A percentile compares a stretch with the other conserved stretches of the same genome.
phyloP scores from a whole-genome alignment of 441 rosid genomes.

The Daphne laureola region DNA sequence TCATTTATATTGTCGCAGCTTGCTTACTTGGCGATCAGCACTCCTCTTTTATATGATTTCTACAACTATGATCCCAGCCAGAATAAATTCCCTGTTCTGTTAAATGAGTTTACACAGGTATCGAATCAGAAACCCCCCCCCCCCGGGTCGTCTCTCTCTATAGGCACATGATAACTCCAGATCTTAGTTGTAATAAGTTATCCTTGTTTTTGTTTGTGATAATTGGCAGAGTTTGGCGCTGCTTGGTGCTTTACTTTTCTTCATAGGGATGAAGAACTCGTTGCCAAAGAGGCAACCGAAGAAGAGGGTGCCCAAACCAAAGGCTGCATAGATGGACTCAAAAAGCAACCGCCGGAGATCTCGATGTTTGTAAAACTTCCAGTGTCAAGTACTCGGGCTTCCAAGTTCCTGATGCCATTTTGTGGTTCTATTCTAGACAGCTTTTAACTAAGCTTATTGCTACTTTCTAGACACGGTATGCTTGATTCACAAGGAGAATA shows the following conservation, averaged over 20 bases:
- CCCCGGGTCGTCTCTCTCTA: no score
- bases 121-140: not conserved
- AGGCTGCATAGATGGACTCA: conserved; percentile 22
- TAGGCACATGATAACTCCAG: not conserved
- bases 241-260: conserved; percentile 42
- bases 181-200: not conserved
- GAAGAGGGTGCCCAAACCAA: conserved; percentile 30
- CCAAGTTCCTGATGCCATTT: conserved; percentile 1
- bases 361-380: no score
- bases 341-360: conserved; percentile 8
- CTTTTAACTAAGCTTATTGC: no score
- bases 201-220: not conserved
- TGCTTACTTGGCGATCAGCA: conserved; percentile 25
- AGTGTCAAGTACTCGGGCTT: no score
- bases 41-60: conserved; percentile 37
- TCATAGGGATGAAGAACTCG: conserved; percentile 42
- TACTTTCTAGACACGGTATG: no score
- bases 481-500: no score
- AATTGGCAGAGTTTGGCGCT: conserved; percentile 31
- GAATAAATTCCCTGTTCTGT: conserved; percentile 21
- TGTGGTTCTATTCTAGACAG: conserved; percentile 11
- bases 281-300: conserved; percentile 31
- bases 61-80: conserved; percentile 30
- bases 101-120: conserved; percentile 32
- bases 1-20: conserved; percentile 15